Base-by-base conservation (phyloP, 2,329 filamentous ascomycete species). In the Colletotrichum higginsianum region DNA sequence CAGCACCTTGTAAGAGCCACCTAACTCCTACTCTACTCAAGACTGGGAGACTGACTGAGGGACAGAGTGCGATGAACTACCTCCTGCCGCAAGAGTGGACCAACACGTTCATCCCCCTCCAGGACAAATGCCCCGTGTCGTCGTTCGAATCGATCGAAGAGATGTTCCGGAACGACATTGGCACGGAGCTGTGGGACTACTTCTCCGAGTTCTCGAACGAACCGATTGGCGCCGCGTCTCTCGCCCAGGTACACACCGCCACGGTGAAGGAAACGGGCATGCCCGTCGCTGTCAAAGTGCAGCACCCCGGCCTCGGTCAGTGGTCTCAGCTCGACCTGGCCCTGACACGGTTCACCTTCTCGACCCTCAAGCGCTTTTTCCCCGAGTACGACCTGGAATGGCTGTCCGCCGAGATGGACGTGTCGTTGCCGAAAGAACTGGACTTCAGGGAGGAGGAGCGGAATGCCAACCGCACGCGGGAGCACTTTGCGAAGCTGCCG, bases 381-480 rank as follows among this genome's bases (percentile, higher is more conserved):
- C 97, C 97, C 2, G 95, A 98, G 77, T 99, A 99, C 81, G 96
- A 99, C 80, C 87, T 99, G 38, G 95, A 97, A 78, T 99, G 96
- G 96, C 86, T 99, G 12, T 95, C 94, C 1, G 91, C 92, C 9
- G 96, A 99, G 82, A 97, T 99, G 93, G 94, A 98, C 72, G 84
- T 91, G 23, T 98, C 95, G 3, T 84, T 99, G 8, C 96, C 96
- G 0, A 92, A 96, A 79, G 96, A 99, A 82, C 86, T 99, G 63
- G 93, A 99, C 80, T 99, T 99, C 78, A 86, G 90, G 49, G 90
- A 91, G 76, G 96, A 99, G 80, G 96, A 93, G 5, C 83, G 91
- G 64, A 99, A 99, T 80, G 95, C 97, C 12, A 89, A 86, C 56
- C 89, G 93, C 58, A 94, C 94, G 47, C 91, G 92, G 78, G 89